A percentile compares a stretch with the other conserved stretches of the same genome.
Evolutionary conservation across 1,139 yeast species (phyloP).

Genomic region (Pichia terricola): DNA sequence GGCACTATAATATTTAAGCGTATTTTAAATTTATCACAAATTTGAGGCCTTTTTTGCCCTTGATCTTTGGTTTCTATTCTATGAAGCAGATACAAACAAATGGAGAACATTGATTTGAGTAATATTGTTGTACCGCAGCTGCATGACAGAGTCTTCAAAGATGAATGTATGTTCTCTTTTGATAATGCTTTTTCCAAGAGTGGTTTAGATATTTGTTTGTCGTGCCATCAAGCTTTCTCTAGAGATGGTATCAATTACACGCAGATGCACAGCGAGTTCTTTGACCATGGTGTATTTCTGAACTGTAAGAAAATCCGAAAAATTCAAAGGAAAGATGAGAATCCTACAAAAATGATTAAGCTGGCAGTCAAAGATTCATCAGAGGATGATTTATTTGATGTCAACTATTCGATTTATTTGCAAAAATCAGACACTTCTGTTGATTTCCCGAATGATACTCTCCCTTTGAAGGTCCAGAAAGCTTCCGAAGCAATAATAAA

Average conservation of each 20-base stretch:
- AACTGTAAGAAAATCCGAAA: constrained; percentile 45
- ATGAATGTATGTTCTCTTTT: constrained; percentile 76
- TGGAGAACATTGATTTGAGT: constrained; percentile 6
- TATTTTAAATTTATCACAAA: too few relatives aligned
- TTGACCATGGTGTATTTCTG: constrained; percentile 46
- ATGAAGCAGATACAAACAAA: too few relatives aligned
- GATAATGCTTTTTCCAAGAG: constrained; percentile 54
- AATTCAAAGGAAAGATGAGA: constrained; percentile 30
- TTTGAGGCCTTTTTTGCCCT: too few relatives aligned
- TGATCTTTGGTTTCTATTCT: too few relatives aligned
- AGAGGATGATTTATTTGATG: constrained; percentile 62
- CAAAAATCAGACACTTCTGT: constrained; percentile 23
- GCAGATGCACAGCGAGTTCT: constrained; percentile 36
- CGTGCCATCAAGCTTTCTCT: constrained; percentile 59
- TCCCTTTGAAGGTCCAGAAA: constrained; percentile 16
- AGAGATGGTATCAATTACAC: constrained; percentile 43
- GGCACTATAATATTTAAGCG: too few relatives aligned
- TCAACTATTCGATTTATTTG: constrained; percentile 38
- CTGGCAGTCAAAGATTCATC: constrained; percentile 62
- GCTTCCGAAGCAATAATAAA: constrained; percentile 42
- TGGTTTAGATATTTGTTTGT: constrained; percentile 69
- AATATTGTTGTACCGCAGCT: constrained; percentile 12
- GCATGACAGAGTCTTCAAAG: constrained; percentile 47
- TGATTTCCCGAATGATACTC: constrained; percentile 13
- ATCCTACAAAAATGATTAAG: constrained; percentile 51